These are phyloP conservation scores for Agrocybe chaxingu DNA, from an alignment of 768 basidiomycete genomes.

Conservation along the genomic window DNA sequence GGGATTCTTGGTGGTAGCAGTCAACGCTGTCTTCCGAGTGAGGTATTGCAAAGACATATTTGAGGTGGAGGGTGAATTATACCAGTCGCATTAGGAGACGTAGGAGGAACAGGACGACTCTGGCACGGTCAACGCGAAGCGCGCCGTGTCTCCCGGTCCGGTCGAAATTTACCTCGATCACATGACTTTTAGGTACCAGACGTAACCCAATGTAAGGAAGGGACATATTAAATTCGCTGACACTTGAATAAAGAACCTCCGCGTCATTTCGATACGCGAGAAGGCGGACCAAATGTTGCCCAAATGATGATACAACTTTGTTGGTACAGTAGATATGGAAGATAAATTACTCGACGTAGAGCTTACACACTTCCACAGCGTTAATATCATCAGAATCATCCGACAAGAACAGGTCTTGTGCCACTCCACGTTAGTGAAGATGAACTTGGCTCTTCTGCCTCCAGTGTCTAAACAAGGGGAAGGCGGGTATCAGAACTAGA, in stretches of 20 bases:
- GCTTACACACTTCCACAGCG: background rate
- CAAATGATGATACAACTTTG: constrained; percentile 10
- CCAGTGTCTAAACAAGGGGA: constrained; percentile 54
- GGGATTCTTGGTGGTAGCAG: constrained; percentile 47
- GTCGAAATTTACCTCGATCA: too few relatives aligned
- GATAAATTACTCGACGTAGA: constrained; percentile 18
- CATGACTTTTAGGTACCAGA: too few relatives aligned
- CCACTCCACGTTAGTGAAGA: constrained; percentile 48
- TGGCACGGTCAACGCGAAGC: too few relatives aligned
- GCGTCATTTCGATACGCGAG: too few relatives aligned
- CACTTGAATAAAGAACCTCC: too few relatives aligned
- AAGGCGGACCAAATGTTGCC: too few relatives aligned
- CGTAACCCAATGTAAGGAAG: too few relatives aligned
- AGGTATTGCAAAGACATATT: constrained; percentile 26
- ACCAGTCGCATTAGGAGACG: too few relatives aligned
- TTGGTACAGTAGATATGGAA: constrained; percentile 20
- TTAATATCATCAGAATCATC: constrained; percentile 16
- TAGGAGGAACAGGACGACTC: too few relatives aligned
- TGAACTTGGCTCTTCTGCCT: constrained; percentile 76
- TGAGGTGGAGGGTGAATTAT: background rate
- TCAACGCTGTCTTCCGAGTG: constrained; percentile 34
- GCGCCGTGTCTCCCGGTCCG: too few relatives aligned
- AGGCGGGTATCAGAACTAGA: background rate
- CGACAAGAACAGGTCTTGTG: constrained; percentile 28
- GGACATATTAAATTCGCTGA: too few relatives aligned